Conservation (phyloP, 2,329 filamentous ascomycete genomes). For the Aureobasidium sp. region DNA sequence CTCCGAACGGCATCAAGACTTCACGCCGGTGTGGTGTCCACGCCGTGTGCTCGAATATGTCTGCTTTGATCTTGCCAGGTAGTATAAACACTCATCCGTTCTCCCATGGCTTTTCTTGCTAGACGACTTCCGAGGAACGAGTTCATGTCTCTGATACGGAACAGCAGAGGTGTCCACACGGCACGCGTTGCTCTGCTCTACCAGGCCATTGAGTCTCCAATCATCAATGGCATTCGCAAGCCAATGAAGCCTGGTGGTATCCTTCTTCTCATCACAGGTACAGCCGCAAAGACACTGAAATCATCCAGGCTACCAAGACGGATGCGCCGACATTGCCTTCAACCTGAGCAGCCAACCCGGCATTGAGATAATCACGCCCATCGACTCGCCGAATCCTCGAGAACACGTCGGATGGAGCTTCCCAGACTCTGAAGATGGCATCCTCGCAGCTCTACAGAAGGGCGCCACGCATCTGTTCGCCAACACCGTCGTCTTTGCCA, state of each 20-base stretch:
- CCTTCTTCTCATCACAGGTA: too few relatives aligned
- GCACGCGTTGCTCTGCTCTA: constrained; percentile 37
- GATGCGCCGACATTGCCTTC: constrained; percentile 41
- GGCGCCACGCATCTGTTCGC: constrained; percentile 40
- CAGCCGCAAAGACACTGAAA: neutral
- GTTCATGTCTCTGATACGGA: neutral
- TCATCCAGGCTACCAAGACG: constrained; percentile 38
- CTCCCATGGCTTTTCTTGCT: neutral
- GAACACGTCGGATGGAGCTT: constrained; percentile 31
- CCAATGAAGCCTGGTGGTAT: constrained; percentile 41
- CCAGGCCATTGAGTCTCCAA: constrained; percentile 39
- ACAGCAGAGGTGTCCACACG: neutral
- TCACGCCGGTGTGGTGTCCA: neutral
- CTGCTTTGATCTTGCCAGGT: neutral
- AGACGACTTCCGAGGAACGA: neutral
- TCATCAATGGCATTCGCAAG: constrained; percentile 40
- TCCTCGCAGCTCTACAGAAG: constrained; percentile 31
- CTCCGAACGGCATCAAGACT: neutral
- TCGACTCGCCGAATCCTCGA: constrained; percentile 22
- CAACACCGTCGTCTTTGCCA: constrained; percentile 42
- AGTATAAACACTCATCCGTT: neutral
- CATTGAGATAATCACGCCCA: constrained; percentile 28
- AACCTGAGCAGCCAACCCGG: constrained; percentile 25
- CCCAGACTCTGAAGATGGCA: constrained; percentile 36
- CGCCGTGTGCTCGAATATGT: neutral